These are phyloP conservation scores for Penicillium oxalicum DNA, from an alignment of 2,329 filamentous ascomycete genomes.

Conservation along the genomic window DNA sequence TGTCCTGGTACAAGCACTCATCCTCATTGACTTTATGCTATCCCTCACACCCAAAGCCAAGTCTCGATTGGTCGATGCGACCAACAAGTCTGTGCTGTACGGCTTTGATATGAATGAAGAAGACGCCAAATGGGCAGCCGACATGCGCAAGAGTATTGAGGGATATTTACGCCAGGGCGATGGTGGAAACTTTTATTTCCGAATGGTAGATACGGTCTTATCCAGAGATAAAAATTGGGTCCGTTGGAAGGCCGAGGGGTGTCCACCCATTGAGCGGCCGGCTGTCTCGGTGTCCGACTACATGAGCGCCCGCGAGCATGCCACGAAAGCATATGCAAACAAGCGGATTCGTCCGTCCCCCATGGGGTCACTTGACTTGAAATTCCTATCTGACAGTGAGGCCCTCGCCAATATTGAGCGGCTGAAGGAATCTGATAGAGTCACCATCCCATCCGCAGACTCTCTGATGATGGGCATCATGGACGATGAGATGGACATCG, in stretches of 20 bases:
- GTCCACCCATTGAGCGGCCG: conserved; percentile 74
- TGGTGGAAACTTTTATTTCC: conserved; percentile 88
- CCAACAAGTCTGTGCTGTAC: conserved; percentile 87
- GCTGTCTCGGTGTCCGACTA: conserved; percentile 65
- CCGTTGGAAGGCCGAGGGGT: conserved; percentile 94
- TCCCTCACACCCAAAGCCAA: conserved; percentile 79
- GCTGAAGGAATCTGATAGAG: conserved; percentile 61
- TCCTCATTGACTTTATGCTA: conserved; percentile 91
- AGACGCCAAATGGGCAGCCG: conserved; percentile 78
- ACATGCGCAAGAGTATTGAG: conserved; percentile 72
- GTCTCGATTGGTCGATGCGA: conserved; percentile 64
- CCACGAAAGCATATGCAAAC: conserved; percentile 60
- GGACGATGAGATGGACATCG: conserved; percentile 76
- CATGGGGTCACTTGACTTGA: conserved; percentile 67
- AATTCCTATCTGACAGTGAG: conserved; percentile 67
- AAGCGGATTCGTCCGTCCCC: conserved; percentile 64
- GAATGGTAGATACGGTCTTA: conserved; percentile 94
- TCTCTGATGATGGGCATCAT: conserved; percentile 68
- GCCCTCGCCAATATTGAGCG: conserved; percentile 59
- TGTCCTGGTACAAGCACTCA: conserved; percentile 89
- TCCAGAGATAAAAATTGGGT: conserved; percentile 98
- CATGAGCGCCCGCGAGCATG: conserved; percentile 60
- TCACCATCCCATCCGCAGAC: conserved; percentile 62
- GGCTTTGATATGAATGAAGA: conserved; percentile 72
- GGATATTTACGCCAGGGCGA: conserved; percentile 72